Evolutionary conservation across 2,329 filamentous ascomycete genomes (phyloP).

Genomic region (Diplodia mutila): DNA sequence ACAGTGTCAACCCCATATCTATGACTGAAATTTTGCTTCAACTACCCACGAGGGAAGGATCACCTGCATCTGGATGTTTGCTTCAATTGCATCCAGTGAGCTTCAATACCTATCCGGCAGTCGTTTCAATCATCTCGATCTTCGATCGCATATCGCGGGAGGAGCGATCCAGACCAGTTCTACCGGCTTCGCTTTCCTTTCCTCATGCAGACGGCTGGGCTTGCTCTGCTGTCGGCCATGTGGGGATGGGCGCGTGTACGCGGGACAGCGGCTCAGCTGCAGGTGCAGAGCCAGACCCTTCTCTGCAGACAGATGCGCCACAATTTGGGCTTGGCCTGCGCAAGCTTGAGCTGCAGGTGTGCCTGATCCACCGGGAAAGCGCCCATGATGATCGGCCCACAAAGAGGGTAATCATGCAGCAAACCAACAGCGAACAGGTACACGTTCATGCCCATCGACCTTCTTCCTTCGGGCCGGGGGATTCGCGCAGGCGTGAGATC

Average conservation of each 20-base stretch:
- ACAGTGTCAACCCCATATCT: too few relatives aligned
- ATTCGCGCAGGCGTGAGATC: not conserved
- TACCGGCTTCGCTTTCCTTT: not conserved
- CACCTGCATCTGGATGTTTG: too few relatives aligned
- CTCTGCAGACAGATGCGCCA: not conserved
- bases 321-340: not conserved
- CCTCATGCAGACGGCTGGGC: not conserved
- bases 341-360: slow-evolving; percentile 1
- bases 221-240: not conserved
- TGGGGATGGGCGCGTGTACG: not conserved
- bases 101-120: not conserved
- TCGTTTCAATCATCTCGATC: not conserved
- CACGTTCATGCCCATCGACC: not conserved
- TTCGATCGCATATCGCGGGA: not conserved
- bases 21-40: too few relatives aligned
- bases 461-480: slow-evolving; percentile 4
- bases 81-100: too few relatives aligned
- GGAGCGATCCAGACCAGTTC: not conserved
- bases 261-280: not conserved
- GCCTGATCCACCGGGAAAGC: not conserved
- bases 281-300: not conserved
- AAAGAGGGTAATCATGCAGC: not conserved
- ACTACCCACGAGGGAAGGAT: too few relatives aligned
- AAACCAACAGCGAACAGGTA: not conserved
- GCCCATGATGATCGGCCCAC: not conserved